Evolutionary conservation across 352 stramenopile species (phyloP).

Genomic region (Phytopythium mirpurense): DNA sequence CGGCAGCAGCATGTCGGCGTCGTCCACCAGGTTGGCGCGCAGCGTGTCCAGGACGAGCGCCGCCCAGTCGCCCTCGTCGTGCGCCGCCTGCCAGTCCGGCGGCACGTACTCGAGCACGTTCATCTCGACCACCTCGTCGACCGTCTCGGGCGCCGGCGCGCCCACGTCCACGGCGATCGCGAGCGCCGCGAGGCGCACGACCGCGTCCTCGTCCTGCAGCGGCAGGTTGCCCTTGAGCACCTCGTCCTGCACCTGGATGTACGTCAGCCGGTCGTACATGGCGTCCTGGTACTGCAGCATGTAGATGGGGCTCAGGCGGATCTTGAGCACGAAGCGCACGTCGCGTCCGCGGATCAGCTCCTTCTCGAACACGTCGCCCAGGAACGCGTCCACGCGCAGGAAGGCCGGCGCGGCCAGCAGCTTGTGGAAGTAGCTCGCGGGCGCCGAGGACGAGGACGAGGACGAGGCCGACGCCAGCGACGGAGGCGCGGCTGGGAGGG

Average conservation of each 20-base stretch:
- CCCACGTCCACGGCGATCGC: slow-evolving; percentile 79
- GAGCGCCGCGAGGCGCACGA: slow-evolving; percentile 71
- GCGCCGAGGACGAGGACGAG: slow-evolving; percentile 27
- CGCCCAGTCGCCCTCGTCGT: slow-evolving; percentile 81
- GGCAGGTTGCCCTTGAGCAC: slow-evolving; percentile 87
- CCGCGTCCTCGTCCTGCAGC: slow-evolving; percentile 68
- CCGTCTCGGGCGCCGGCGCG: slow-evolving; percentile 42
- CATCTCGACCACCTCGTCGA: slow-evolving; percentile 63
- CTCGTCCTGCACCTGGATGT: slow-evolving; percentile 91
- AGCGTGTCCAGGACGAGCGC: slow-evolving; percentile 61
- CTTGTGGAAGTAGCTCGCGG: slow-evolving; percentile 68
- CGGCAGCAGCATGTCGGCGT: slow-evolving; percentile 30
- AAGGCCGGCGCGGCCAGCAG: slow-evolving; percentile 77
- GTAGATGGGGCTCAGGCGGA: slow-evolving; percentile 83
- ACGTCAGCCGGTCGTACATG: slow-evolving; percentile 80
- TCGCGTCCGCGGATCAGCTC: slow-evolving; percentile 84
- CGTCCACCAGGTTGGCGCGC: slow-evolving; percentile 40
- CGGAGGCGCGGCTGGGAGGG: slow-evolving; percentile 10
- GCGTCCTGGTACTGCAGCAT: slow-evolving; percentile 80
- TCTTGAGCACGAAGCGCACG: slow-evolving; percentile 92
- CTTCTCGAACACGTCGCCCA: slow-evolving; percentile 91
- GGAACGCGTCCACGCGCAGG: slow-evolving; percentile 74
- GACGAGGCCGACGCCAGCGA: slow-evolving; percentile 21
- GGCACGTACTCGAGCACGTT: slow-evolving; percentile 86
- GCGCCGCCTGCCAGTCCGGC: slow-evolving; percentile 55